phyloP scores from a whole-genome alignment of 768 basidiomycete species.

The Mycena galericulata region DNA sequence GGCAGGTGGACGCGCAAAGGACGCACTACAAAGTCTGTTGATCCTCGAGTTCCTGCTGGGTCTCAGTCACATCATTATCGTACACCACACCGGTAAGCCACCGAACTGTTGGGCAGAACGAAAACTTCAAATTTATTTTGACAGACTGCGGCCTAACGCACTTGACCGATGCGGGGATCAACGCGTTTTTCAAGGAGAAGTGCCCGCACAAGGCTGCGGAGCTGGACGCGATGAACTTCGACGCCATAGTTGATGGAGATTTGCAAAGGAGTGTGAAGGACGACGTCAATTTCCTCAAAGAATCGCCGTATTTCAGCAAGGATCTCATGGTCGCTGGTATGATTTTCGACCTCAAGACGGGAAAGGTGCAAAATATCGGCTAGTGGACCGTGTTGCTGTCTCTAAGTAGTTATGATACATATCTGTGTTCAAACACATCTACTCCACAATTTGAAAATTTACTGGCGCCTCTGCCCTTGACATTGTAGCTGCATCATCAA shows the following conservation, averaged over 20 bases:
- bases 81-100: no score
- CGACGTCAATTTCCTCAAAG: neutral
- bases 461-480: no score
- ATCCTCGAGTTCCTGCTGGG: no score
- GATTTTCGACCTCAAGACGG: neutral
- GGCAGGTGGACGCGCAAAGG: no score
- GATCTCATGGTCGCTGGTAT: neutral
- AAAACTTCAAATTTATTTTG: neutral
- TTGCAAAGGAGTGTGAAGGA: neutral
- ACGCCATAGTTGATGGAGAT: neutral
- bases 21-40: no score
- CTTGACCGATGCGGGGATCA: neutral
- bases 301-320: neutral
- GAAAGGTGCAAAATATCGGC: neutral
- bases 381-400: neutral
- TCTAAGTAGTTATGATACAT: no score
- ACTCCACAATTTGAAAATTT: no score
- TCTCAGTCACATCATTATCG: no score
- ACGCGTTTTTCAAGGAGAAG: neutral
- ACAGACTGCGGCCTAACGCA: neutral
- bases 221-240: neutral
- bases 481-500: no score
- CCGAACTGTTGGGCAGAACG: no score
- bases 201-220: neutral
- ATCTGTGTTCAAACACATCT: no score